These are phyloP conservation scores for Aureobasidium sp. DNA, from an alignment of 2,329 filamentous ascomycete species.

Conservation along the genomic window DNA sequence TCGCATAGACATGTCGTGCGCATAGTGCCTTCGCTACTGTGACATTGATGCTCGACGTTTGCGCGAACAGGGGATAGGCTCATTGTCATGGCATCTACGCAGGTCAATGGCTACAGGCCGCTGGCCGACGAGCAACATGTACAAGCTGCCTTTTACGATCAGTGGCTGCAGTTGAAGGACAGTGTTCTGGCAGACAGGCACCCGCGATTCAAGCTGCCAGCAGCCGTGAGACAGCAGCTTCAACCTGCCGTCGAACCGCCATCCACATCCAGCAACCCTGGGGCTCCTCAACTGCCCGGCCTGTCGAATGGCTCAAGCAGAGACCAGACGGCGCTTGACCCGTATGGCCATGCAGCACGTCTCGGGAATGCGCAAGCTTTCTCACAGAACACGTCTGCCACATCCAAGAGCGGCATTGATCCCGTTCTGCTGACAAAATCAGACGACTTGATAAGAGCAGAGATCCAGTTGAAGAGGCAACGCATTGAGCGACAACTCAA, in stretches of 20 bases:
- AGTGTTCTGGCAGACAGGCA: constrained; percentile 72
- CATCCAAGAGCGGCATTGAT: constrained; percentile 53
- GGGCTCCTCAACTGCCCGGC: constrained; percentile 4
- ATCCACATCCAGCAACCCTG: neutral
- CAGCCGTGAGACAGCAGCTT: constrained; percentile 41
- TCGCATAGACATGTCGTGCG: neutral
- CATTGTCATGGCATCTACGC: constrained; percentile 1
- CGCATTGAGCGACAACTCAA: constrained; percentile 70
- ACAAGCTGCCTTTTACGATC: constrained; percentile 56
- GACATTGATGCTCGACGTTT: constrained; percentile 1
- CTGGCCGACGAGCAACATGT: neutral
- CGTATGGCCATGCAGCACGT: neutral
- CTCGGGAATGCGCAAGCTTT: constrained; percentile 4
- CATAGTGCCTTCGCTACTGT: neutral
- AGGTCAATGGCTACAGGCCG: constrained; percentile 15
- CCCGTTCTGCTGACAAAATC: constrained; percentile 82
- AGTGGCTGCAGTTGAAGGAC: constrained; percentile 74
- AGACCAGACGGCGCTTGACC: neutral
- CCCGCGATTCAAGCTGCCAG: constrained; percentile 52
- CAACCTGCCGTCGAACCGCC: neutral
- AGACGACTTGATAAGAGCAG: constrained; percentile 73
- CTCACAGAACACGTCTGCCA: neutral
- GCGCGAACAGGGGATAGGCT: neutral
- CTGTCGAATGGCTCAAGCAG: neutral
- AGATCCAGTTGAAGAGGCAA: constrained; percentile 71